Base-by-base conservation (phyloP, 805 yeast species). In the Starmerella sp. region DNA sequence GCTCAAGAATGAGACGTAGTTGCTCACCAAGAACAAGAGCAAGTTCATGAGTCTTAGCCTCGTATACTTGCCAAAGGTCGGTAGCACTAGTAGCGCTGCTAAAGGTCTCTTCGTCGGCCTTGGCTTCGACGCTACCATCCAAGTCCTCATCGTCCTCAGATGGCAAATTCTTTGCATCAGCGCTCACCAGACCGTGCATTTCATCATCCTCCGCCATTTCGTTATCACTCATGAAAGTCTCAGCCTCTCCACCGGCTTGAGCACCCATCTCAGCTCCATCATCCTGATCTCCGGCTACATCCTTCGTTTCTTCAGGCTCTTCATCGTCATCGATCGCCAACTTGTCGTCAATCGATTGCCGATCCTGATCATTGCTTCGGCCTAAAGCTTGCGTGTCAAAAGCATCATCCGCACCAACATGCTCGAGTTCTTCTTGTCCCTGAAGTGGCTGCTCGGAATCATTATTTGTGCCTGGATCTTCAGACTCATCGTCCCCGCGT, bases 381-480 rank as follows among this genome's bases (percentile, higher is more conserved):
- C 97, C 97, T 51, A 93, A 71, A 0, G 97, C 98, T 68, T 93
- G 97, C 0, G 95, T 86, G 50, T 86, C 90, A 54, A 73, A 75
- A 32, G 83, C 81, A 4, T 91, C 80, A 57, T 84, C 83, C 47
- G 83, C 90, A 48, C 68, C 69, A 8, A 69, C 65, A 52, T 70
- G 74, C 54, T 70, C 70, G 67, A 88, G 85, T 57, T 81, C 83
- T 56, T 78, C 82, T 9, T 51, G 45, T 28, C 61, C 55, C 17
- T 62, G 57, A 13, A 65, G 64, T 0, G 60, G 58, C 11, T 63
- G 61, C 9, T 62, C 65, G 10, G 55, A 56, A 11, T 82, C 81
- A 29, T 73, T 71, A 52, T 78, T 76, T n/a, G n/a, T 13, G 1
- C 11, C 31, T 6, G 34, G 2, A 11, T 82, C n/a, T 9, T 42